These are phyloP conservation scores for Geotrichum restrictum DNA, from an alignment of 1,139 yeast genomes.

Conservation along the genomic window DNA sequence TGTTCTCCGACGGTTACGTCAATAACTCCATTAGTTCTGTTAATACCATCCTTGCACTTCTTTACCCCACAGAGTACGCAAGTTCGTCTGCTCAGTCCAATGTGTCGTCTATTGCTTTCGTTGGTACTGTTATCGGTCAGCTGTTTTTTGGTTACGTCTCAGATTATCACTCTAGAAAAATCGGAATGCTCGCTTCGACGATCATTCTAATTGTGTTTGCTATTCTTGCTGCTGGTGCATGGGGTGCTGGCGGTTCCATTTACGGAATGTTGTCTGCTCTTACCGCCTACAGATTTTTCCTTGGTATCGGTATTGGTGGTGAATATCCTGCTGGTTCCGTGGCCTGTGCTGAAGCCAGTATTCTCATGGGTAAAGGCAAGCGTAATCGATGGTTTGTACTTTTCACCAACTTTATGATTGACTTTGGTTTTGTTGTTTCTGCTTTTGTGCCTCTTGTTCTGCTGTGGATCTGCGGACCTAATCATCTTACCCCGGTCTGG, in stretches of 20 bases:
- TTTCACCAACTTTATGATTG: constrained; percentile 89
- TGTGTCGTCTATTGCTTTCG: constrained; percentile 85
- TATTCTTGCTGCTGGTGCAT: constrained; percentile 73
- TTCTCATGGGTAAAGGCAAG: constrained; percentile 67
- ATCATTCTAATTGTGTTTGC: constrained; percentile 68
- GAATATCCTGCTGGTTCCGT: constrained; percentile 94
- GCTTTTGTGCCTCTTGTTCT: constrained; percentile 84
- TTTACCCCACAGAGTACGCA: constrained; percentile 63
- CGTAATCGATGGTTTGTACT: constrained; percentile 86
- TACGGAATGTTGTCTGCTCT: constrained; percentile 76
- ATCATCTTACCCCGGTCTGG: constrained; percentile 82
- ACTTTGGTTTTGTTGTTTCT: constrained; percentile 76
- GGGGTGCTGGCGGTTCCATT: constrained; percentile 70
- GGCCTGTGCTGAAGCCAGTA: constrained; percentile 89
- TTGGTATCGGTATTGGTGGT: constrained; percentile 74
- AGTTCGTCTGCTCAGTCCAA: constrained; percentile 67
- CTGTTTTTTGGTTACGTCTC: constrained; percentile 72
- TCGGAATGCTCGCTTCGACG: constrained; percentile 77
- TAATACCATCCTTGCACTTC: constrained; percentile 56
- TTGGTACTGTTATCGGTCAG: constrained; percentile 88
- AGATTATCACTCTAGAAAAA: constrained; percentile 72
- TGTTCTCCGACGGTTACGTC: constrained; percentile 86
- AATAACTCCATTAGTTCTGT: constrained; percentile 80
- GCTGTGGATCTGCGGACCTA: constrained; percentile 71
- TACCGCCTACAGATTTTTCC: constrained; percentile 77